Evolutionary conservation across 164 flowering plant genomes (phyloP).

Genomic region (Sextonia rubra): DNA sequence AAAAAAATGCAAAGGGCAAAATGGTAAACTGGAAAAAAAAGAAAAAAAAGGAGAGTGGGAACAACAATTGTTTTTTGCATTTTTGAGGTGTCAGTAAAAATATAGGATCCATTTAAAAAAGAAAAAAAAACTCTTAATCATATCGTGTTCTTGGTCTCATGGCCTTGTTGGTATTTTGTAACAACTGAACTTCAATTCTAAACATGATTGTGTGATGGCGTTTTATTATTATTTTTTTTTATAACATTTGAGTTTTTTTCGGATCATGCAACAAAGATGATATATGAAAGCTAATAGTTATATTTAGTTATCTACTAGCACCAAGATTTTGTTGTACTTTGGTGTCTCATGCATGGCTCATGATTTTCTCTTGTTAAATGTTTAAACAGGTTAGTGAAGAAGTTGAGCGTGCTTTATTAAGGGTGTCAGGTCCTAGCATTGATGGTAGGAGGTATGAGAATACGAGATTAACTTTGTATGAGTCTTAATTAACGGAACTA

Average conservation of each 20-base stretch:
- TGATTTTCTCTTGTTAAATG: not conserved
- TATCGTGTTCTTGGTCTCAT: too few relatives aligned
- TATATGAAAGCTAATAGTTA: not conserved
- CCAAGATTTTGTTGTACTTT: not conserved
- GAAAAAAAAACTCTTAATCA: too few relatives aligned
- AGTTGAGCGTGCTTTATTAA: not conserved
- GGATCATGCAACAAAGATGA: not conserved
- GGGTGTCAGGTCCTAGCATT: constrained; percentile 35
- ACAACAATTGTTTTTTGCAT: too few relatives aligned
- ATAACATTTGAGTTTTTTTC: not conserved
- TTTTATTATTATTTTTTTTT: not conserved
- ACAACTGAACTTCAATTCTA: too few relatives aligned
- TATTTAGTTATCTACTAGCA: constrained; percentile 1
- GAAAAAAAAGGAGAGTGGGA: too few relatives aligned
- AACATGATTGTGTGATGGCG: not conserved
- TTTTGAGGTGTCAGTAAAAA: too few relatives aligned
- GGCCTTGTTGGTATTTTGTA: too few relatives aligned
- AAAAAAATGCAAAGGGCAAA: too few relatives aligned
- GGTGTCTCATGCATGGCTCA: not conserved
- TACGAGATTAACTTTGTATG: too few relatives aligned
- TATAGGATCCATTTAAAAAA: too few relatives aligned
- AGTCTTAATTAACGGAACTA: too few relatives aligned
- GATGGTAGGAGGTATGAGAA: constrained; percentile 72
- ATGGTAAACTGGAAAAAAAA: too few relatives aligned
- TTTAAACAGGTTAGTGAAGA: constrained; percentile 23